Evolutionary conservation across 2,329 filamentous ascomycete genomes (phyloP).

Genomic region (Tolypocladium ovalisporum): DNA sequence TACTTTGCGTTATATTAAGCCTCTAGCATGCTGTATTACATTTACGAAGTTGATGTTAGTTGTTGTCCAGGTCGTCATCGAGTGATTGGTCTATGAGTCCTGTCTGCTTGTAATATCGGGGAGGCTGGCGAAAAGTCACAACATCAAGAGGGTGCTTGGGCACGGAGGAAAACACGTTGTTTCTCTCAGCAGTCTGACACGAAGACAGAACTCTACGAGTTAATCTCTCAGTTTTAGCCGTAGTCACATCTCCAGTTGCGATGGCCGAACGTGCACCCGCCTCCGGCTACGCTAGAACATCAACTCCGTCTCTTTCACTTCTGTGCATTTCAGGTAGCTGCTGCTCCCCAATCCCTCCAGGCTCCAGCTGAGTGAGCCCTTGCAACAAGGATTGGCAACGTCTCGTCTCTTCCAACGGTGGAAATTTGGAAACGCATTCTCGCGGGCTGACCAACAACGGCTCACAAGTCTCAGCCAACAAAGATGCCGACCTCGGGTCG

Average conservation of each 20-base stretch:
- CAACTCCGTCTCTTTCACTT: not conserved
- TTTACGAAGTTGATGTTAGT: not conserved
- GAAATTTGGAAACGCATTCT: not conserved
- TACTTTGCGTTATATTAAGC: not conserved
- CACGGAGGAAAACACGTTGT: no score
- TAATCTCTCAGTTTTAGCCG: not conserved
- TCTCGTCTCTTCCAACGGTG: not conserved
- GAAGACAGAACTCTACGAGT: fast-evolving
- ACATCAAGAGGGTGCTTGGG: not conserved
- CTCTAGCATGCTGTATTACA: not conserved
- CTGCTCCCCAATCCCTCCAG: not conserved
- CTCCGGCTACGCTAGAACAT: not conserved
- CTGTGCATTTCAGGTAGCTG: no score
- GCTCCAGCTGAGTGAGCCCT: not conserved
- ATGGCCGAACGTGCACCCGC: not conserved
- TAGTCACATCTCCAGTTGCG: not conserved
- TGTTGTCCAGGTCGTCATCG: not conserved
- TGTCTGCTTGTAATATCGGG: not conserved
- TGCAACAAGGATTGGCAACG: not conserved
- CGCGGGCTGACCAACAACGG: not conserved
- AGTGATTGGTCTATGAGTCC: not conserved
- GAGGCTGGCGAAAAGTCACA: not conserved
- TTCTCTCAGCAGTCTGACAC: not conserved
- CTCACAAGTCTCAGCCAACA: not conserved
- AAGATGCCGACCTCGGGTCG: no score